Evolutionary conservation across 164 flowering plant genomes (phyloP), one percentile per base, ranked within the genome.

Genomic region (Tetrastigma voinierianum): DNA sequence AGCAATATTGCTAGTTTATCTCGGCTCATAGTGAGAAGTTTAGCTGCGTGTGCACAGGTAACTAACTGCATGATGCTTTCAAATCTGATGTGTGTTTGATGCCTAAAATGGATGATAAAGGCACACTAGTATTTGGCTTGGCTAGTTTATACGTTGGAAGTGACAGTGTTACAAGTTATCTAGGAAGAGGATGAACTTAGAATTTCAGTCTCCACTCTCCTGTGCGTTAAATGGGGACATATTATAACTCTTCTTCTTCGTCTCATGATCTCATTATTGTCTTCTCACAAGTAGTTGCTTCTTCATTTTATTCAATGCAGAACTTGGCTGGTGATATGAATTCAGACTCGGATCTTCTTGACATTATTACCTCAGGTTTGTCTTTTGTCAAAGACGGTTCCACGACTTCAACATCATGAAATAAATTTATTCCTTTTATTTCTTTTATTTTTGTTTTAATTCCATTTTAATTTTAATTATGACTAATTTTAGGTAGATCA

Each of bases 11-110:
- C 45, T 62, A 69, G 69, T 66, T 70, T 95, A 16, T 78, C 84
- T 58, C 74, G 43, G 79, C 87, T 90, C 59, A 81, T 95, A 61
- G 80, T 70, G 44, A 77, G 77, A 80, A 86, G 97, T 77, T 72
- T 92, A 77, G 75, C 75, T 62, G 57, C 73, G 60, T 67, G 61
- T 73, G 63, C 64, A 18, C 79, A 82, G 96, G 98, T 94, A 83
- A 65, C 56, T 17, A 32, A 32, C 40, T 70, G 55, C 40, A 18
- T 60, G 45, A 20, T 32, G 19, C 19, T 58, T 58, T 46, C n/a
- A n/a, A n/a, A 49, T 49, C n/a, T 49, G 1, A 49, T 49, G 52
- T 14, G 52, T 49, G 18, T 4, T 49, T n/a, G 15, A n/a, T 49
- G 52, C 52, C 40, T 32, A 49, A 5, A 13, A 48, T 48, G n/a